Conservation (phyloP, 768 basidiomycete genomes). For the Boletus coccyginus region DNA sequence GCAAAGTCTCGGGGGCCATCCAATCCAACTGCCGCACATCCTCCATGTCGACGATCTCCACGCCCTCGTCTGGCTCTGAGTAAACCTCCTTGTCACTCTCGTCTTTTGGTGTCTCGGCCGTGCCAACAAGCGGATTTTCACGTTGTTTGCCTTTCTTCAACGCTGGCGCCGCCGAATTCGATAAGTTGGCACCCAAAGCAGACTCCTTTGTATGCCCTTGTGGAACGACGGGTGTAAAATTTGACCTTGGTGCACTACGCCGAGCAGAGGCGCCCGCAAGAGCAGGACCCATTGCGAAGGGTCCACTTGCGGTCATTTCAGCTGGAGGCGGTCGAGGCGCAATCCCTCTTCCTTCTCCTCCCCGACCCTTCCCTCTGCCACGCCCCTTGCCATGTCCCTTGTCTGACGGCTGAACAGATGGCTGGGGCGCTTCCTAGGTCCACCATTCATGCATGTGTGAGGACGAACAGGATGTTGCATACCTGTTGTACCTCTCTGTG, state of each 20-base stretch:
- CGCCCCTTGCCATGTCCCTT: slow-evolving; percentile 46
- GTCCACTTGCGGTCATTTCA: slow-evolving; percentile 84
- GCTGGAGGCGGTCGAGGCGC: slow-evolving; percentile 46
- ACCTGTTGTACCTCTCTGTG: slow-evolving; percentile 66
- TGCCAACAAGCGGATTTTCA: slow-evolving; percentile 24
- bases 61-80: slow-evolving; percentile 85
- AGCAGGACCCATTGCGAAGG: slow-evolving; percentile 84
- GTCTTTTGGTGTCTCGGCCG: slow-evolving; percentile 25
- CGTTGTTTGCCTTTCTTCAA: slow-evolving; percentile 44
- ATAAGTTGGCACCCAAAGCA: slow-evolving; percentile 47
- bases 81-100: slow-evolving; percentile 66
- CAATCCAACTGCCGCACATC: slow-evolving; percentile 77
- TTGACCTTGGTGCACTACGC: slow-evolving; percentile 52
- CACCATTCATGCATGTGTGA: slow-evolving; percentile 3
- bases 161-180: slow-evolving; percentile 48
- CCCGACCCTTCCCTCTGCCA: slow-evolving; percentile 50
- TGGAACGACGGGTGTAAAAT: slow-evolving; percentile 51
- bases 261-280: slow-evolving; percentile 54
- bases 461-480: slow-evolving; percentile 19
- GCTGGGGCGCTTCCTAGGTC: slow-evolving; percentile 47
- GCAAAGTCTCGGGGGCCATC: slow-evolving; percentile 81
- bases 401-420: slow-evolving; percentile 32
- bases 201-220: slow-evolving; percentile 36
- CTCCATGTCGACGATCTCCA: slow-evolving; percentile 84
- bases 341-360: slow-evolving; percentile 49